A percentile compares a stretch with the other conserved stretches of the same genome.
Evolutionary conservation across 2,329 filamentous ascomycete genomes (phyloP).

Genomic region (Aaosphaeria arxii): DNA sequence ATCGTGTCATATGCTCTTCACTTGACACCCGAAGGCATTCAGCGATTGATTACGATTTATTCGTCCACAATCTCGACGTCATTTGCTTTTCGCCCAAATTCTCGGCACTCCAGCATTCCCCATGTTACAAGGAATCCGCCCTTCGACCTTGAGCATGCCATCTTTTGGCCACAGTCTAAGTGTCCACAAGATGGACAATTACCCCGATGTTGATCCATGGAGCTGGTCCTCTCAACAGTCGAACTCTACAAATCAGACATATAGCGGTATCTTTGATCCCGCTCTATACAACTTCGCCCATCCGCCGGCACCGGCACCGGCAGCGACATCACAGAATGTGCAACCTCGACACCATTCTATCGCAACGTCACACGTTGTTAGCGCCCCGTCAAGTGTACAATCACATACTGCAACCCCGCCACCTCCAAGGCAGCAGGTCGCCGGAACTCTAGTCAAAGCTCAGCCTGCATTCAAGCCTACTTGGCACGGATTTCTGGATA

Average conservation of each 20-base stretch:
- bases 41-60: not conserved
- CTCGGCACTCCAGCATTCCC: slow-evolving; percentile 9
- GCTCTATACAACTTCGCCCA: slow-evolving; percentile 25
- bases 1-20: not conserved
- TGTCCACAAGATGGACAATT: slow-evolving; percentile 32
- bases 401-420: slow-evolving; percentile 24
- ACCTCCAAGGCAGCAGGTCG: slow-evolving; percentile 22
- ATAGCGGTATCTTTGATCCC: slow-evolving; percentile 27
- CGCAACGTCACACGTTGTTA: slow-evolving; percentile 24
- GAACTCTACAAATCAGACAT: slow-evolving; percentile 19
- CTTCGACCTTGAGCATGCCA: slow-evolving; percentile 35
- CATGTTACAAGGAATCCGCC: slow-evolving; percentile 37
- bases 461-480: slow-evolving; percentile 56
- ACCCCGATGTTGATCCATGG: slow-evolving; percentile 29
- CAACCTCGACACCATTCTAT: slow-evolving; percentile 28
- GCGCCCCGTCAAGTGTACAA: slow-evolving; percentile 6
- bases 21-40: not conserved
- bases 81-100: not conserved
- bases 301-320: slow-evolving; percentile 10
- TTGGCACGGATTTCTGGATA: slow-evolving; percentile 65
- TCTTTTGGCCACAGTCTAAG: slow-evolving; percentile 34
- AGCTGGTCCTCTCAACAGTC: slow-evolving; percentile 25
- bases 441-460: slow-evolving; percentile 32
- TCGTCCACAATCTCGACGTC: not conserved
- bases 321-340: slow-evolving; percentile 11